phyloP scores from a whole-genome alignment of 768 basidiomycete genomes.

The Russula dissimulans region DNA sequence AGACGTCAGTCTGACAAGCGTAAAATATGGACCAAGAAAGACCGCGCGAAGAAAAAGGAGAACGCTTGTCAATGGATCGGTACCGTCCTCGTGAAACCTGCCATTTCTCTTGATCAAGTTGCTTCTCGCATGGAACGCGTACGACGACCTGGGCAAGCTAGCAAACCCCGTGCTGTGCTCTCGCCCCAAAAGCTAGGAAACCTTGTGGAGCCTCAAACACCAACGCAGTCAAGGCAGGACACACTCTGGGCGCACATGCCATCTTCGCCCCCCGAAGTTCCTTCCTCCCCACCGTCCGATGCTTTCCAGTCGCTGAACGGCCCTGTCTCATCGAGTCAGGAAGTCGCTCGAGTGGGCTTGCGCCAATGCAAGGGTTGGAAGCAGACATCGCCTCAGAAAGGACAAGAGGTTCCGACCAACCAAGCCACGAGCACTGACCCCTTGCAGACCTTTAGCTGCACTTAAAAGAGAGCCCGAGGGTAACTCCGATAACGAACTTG shows the following conservation, averaged over 20 bases:
- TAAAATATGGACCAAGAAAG: slow-evolving; percentile 17
- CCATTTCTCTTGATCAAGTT: slow-evolving; percentile 45
- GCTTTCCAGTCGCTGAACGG: slow-evolving; percentile 38
- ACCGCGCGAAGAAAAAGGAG: slow-evolving; percentile 16
- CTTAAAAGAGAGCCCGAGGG: background rate
- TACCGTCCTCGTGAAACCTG: slow-evolving; percentile 17
- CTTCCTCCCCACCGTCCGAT: slow-evolving; percentile 40
- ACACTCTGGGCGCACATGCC: slow-evolving; percentile 38
- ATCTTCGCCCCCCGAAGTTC: slow-evolving; percentile 49
- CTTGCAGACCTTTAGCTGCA: background rate
- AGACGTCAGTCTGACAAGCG: slow-evolving; percentile 19
- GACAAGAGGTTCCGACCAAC: slow-evolving; percentile 20
- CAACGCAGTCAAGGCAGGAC: slow-evolving; percentile 1
- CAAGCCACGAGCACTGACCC: background rate
- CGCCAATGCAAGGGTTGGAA: slow-evolving; percentile 35
- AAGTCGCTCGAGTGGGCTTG: slow-evolving; percentile 69
- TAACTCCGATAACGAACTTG: background rate
- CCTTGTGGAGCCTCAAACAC: background rate
- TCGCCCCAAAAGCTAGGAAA: slow-evolving; percentile 16
- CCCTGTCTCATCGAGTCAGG: slow-evolving; percentile 35
- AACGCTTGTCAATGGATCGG: slow-evolving; percentile 3
- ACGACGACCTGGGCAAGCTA: background rate
- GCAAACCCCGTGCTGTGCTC: background rate
- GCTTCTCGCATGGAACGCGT: slow-evolving; percentile 43
- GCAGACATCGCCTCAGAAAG: slow-evolving; percentile 16